Evolutionary conservation across 1,139 yeast genomes (phyloP), one percentile per base, ranked within the genome.

Genomic region (Hanseniaspora uvarum): DNA sequence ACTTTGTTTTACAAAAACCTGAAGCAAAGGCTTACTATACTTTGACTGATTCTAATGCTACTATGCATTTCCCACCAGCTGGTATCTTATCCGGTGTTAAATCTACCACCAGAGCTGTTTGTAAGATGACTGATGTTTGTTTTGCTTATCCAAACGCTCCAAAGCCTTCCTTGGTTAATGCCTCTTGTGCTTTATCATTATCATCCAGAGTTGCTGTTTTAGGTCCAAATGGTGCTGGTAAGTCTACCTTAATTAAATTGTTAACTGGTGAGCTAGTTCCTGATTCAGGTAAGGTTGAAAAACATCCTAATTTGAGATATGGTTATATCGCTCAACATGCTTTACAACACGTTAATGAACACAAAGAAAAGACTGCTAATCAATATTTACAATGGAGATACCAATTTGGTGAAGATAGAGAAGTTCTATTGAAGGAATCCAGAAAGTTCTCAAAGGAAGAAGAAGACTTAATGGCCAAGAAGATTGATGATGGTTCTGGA

Each of bases 201-300:
- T 86, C 95, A 18, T 89, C 97, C 43, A 84, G 98, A 72, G 96
- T 92, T 60, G 98, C 97, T 46, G 83, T 92, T 64, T 72, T 92
- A 59, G 98, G 98, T 55, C 97, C 98, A 59, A 92, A 92, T 68
- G 98, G 98, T 77, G 98, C 98, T 56, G 98, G 98, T 74, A 92
- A 92, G 70, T 87, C 96, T 7, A 92, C 98, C 19, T 76, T 92
- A 65, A 92, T 92, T 71, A 92, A 92, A 70, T 75, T 89, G 54
- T 76, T 92, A 63, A 92, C 97, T 12, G 98, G 86, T 59, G 98
- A 92, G 70, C 75, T 87, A 58, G 77, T 86, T 54, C 96, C 98
- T 30, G 77, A 80, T 60, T 77, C 72, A 59, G 98, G 98, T 64
- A 82, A 80, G 59, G 96, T 92, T 57, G 97, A 92, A 72, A 92